Base-by-base conservation (phyloP, 1,139 yeast genomes). In the Debaryomyces nepalensis region DNA sequence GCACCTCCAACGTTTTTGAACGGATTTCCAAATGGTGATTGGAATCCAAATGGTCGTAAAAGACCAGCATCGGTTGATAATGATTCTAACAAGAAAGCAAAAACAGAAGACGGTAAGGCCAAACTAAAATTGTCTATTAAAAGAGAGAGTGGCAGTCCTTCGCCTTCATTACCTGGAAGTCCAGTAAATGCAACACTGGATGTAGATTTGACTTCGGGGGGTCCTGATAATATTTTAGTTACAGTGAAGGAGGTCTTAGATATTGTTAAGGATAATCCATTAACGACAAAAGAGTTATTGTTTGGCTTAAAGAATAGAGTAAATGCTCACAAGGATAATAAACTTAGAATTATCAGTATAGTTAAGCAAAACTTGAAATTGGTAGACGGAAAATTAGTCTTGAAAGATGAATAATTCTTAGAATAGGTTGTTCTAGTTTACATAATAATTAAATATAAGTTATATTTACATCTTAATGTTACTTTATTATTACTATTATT, bases 11-110 rank as follows among this genome's bases (percentile, higher is more conserved):
- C 73, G 30, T 73, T 84, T 24, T 71, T 90, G 45, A 62, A 66
- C n/a, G 77, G 77, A 34, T 89, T 89, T 64, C 95, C 95, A 4
- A 68, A 64, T 19, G 96, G 96, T 14, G 87, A 82, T 38, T 90
- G 97, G 97, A 84, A 84, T 58, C 93, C 96, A 21, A 68, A 68
- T 39, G 80, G 79, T 3, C 74, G 77, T 52, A 77, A 68, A 47
- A 60, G 75, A 44, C 55, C 64, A n/a, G 47, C 60, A 3, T 52
- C 60, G 9, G 41, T 49, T n/a, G 47, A 47, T 4, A 51, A 53
- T 7, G 54, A 67, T 2, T 66, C 76, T 3, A 52, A 57, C 27
- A 81, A 79, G 61, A 76, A 72, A 49, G 54, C 68, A 41, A 76
- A 73, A 52, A 47, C 68, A 31, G 71, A 63, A 12, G 57, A 53